phyloP scores from a whole-genome alignment of 139 green algal genomes.

The Microglena sp. region DNA sequence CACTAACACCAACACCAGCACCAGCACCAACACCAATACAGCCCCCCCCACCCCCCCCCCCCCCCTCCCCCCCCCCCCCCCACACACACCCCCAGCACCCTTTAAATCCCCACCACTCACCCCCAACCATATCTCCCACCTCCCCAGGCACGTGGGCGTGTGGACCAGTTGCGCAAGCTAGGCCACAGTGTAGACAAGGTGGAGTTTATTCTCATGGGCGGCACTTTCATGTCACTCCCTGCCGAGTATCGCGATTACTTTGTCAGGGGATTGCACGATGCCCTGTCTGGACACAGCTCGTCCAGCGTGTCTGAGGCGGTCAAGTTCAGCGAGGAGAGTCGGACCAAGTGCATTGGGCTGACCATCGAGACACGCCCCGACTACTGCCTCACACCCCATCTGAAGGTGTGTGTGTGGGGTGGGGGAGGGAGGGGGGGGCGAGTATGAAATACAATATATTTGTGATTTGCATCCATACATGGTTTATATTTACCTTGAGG shows the following conservation, averaged over 20 bases:
- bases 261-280: slow-evolving; percentile 90
- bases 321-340: slow-evolving; percentile 46
- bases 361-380: slow-evolving; percentile 43
- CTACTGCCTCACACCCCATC: slow-evolving; percentile 53
- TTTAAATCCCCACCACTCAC: no score
- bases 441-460: no score
- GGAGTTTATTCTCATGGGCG: slow-evolving; percentile 99
- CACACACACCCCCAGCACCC: no score
- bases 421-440: no score
- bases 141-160: slow-evolving; percentile 63
- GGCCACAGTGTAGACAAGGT: slow-evolving; percentile 95
- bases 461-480: no score
- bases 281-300: slow-evolving; percentile 71
- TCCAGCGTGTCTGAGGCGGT: slow-evolving; percentile 29
- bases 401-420: no score
- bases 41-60: no score
- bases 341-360: slow-evolving; percentile 73
- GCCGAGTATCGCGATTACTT: slow-evolving; percentile 95
- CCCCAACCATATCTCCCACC: neutral
- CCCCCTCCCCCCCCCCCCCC: no score
- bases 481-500: no score
- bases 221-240: slow-evolving; percentile 96
- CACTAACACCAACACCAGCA: no score
- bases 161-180: slow-evolving; percentile 91
- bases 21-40: no score